Conservation (phyloP, 2,329 filamentous ascomycete genomes). For the Monilinia laxa region DNA sequence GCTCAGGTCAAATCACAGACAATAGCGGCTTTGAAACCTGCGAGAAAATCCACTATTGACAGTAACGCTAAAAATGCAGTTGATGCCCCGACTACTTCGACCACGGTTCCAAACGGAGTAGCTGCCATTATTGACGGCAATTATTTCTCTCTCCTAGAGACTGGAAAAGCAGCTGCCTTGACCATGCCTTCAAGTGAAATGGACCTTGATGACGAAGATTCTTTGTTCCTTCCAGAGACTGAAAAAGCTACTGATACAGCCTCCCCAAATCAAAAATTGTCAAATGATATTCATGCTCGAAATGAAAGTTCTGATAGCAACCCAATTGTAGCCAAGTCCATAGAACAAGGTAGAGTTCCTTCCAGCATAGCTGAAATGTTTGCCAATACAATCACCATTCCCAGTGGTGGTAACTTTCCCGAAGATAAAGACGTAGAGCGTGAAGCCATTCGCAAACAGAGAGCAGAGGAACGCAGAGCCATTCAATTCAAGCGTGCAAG, state of each 20-base stretch:
- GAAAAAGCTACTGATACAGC: background rate
- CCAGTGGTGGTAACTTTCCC: background rate
- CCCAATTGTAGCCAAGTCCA: background rate
- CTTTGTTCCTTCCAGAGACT: constrained; percentile 25
- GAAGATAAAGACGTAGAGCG: constrained; percentile 18
- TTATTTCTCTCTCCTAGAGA: too few species aligned
- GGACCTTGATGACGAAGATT: constrained; percentile 24
- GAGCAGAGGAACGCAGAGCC: background rate
- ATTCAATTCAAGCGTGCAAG: background rate
- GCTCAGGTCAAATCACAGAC: background rate
- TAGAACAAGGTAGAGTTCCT: background rate
- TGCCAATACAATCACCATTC: background rate
- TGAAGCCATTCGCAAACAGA: constrained; percentile 5
- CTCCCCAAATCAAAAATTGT: background rate
- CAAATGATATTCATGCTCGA: background rate
- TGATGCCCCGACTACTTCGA: too few species aligned
- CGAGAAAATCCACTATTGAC: background rate
- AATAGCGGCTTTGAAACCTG: background rate
- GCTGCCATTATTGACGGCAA: too few species aligned
- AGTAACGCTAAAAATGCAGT: background rate
- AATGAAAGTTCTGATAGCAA: background rate
- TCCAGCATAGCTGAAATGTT: constrained; percentile 12
- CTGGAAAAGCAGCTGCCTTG: too few species aligned
- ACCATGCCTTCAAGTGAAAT: background rate
- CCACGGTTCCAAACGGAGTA: too few species aligned